Conservation (phyloP, 2,329 filamentous ascomycete species). For the Exophiala calicioides region DNA sequence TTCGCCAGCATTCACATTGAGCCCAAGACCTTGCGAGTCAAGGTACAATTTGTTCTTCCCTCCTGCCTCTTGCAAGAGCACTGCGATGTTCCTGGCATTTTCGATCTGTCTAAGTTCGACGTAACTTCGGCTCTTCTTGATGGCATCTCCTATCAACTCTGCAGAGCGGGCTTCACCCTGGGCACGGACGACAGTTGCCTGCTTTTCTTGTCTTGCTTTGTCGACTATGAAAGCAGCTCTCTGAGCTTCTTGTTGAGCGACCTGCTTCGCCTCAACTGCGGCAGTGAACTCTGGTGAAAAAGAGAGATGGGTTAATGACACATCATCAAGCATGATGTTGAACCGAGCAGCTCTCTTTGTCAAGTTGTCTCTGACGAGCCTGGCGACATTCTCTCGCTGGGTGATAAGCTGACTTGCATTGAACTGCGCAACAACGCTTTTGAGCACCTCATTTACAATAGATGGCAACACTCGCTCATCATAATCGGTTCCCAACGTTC, state of each 20-base stretch:
- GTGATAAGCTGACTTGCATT: slow-evolving; percentile 98
- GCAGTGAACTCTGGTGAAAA: slow-evolving; percentile 71
- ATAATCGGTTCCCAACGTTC: slow-evolving; percentile 92
- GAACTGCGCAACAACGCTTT: slow-evolving; percentile 98
- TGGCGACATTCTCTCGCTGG: slow-evolving; percentile 94
- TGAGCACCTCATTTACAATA: slow-evolving; percentile 97
- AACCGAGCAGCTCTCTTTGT: slow-evolving; percentile 88
- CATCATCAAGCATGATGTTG: slow-evolving; percentile 96
- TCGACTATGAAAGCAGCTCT: slow-evolving; percentile 96
- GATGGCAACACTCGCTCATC: slow-evolving; percentile 95
- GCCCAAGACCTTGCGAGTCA: slow-evolving; percentile 83
- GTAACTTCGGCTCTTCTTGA: slow-evolving; percentile 99
- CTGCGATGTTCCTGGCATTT: slow-evolving; percentile 88
- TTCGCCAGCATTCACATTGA: slow-evolving; percentile 67
- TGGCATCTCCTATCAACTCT: slow-evolving; percentile 95
- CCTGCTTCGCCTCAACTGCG: slow-evolving; percentile 69
- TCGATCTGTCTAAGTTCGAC: slow-evolving; percentile 97
- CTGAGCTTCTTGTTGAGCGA: slow-evolving; percentile 87
- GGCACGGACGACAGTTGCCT: slow-evolving; percentile 95
- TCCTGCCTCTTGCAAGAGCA: slow-evolving; percentile 79
- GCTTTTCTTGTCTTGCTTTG: slow-evolving; percentile 98
- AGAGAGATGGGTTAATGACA: slow-evolving; percentile 80
- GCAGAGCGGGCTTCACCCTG: slow-evolving; percentile 98
- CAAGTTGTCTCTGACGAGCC: slow-evolving; percentile 88
- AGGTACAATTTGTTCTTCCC: slow-evolving; percentile 92